phyloP scores from a whole-genome alignment of 2,329 filamentous ascomycete species.

The Chrysoporthe cubensis region DNA sequence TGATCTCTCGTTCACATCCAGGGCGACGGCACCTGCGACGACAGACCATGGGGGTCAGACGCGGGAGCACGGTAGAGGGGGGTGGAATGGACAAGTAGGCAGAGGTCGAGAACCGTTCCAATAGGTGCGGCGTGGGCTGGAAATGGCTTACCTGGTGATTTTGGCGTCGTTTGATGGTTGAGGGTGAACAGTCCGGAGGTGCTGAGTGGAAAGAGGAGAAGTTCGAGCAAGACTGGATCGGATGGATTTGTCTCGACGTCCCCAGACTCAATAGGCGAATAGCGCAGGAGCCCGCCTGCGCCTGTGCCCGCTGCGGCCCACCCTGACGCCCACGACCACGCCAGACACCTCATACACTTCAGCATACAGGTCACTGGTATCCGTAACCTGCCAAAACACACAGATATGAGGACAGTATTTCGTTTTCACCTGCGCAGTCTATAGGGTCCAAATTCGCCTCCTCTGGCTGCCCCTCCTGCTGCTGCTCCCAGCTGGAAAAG shows the following conservation, averaged over 20 bases:
- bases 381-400: background rate
- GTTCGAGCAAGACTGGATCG: slow-evolving; percentile 34
- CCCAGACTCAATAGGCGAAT: slow-evolving; percentile 27
- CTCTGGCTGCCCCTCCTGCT: background rate
- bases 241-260: slow-evolving; percentile 33
- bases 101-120: slow-evolving; percentile 18
- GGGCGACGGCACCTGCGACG: slow-evolving; percentile 32
- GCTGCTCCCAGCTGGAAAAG: background rate
- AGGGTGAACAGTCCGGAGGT: slow-evolving; percentile 36
- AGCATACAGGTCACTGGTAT: slow-evolving; percentile 8
- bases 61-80: slow-evolving; percentile 13
- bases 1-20: slow-evolving; percentile 33
- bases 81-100: slow-evolving; percentile 19
- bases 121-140: slow-evolving; percentile 19
- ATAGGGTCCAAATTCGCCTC: background rate
- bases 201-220: slow-evolving; percentile 38
- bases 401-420: background rate
- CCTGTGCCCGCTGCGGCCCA: slow-evolving; percentile 27
- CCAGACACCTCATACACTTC: slow-evolving; percentile 17
- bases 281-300: slow-evolving; percentile 31
- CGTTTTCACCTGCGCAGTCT: background rate
- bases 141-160: slow-evolving; percentile 35
- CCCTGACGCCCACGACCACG: slow-evolving; percentile 22
- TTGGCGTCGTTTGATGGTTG: slow-evolving; percentile 36
- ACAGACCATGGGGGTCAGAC: slow-evolving; percentile 25